phyloP scores from a whole-genome alignment of 345 rosid species.

The Anacardium occidentale region DNA sequence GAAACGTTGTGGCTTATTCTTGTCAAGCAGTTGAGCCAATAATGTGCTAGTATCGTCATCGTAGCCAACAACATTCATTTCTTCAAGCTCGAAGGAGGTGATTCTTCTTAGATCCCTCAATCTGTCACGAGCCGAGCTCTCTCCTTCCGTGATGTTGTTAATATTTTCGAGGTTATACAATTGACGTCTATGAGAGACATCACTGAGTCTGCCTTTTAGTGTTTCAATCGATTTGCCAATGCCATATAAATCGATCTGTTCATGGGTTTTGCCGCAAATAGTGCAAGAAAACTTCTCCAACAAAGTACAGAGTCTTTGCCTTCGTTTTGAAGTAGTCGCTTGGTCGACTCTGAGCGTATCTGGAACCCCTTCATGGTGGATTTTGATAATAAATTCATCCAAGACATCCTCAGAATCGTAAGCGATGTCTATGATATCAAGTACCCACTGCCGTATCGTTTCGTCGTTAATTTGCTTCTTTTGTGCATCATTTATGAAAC shows the following conservation, averaged over 20 bases:
- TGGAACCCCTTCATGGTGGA: too few relatives aligned
- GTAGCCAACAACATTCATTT: background rate
- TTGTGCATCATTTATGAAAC: too few relatives aligned
- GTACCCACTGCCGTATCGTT: too few relatives aligned
- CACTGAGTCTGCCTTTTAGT: slow-evolving; percentile 10
- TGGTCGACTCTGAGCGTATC: too few relatives aligned
- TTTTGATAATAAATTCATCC: too few relatives aligned
- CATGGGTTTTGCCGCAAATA: background rate
- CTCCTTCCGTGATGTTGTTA: background rate
- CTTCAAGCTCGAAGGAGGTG: slow-evolving; percentile 4
- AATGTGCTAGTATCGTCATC: background rate
- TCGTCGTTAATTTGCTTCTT: too few relatives aligned
- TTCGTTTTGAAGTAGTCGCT: too few relatives aligned
- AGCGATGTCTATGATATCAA: too few relatives aligned
- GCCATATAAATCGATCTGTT: slow-evolving; percentile 14
- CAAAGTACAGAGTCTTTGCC: too few relatives aligned
- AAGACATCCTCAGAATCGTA: too few relatives aligned
- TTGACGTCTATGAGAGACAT: slow-evolving; percentile 14
- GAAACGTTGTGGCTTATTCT: background rate
- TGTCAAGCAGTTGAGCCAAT: background rate
- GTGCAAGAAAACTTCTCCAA: slow-evolving; percentile 6
- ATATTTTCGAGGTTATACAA: slow-evolving; percentile 10
- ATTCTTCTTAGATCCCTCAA: slow-evolving; percentile 18
- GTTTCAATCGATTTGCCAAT: slow-evolving; percentile 7
- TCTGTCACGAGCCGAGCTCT: background rate